These are phyloP conservation scores for Peronosclerospora sorghi DNA, from an alignment of 352 stramenopile species.

Conservation along the genomic window DNA sequence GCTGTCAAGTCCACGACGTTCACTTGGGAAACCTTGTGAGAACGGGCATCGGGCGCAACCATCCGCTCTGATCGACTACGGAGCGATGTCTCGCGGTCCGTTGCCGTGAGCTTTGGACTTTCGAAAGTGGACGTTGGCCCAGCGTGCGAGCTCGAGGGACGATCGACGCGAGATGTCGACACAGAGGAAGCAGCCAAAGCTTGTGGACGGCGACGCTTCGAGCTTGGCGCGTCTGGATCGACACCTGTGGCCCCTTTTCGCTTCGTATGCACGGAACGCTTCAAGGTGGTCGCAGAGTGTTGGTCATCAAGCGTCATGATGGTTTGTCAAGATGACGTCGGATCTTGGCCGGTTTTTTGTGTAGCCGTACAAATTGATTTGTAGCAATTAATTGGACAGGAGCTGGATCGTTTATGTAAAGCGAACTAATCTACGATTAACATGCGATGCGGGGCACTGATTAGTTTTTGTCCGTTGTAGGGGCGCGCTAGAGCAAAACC, in stretches of 20 bases:
- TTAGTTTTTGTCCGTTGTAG: too few species aligned
- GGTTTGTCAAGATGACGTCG: neutral
- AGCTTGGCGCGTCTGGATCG: neutral
- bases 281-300: neutral
- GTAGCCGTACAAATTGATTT: too few species aligned
- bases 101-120: neutral
- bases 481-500: too few species aligned
- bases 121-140: neutral
- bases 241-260: conserved; percentile 2
- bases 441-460: too few species aligned
- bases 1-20: conserved; percentile 22
- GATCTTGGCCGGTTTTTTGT: too few species aligned
- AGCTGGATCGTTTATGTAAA: too few species aligned
- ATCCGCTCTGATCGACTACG: neutral
- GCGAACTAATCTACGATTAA: too few species aligned
- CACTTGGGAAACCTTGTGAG: neutral
- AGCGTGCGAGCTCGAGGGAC: too few species aligned
- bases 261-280: conserved; percentile 2
- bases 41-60: neutral
- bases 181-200: neutral
- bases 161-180: neutral
- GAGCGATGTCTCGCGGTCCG: too few species aligned
- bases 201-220: conserved; percentile 7
- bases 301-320: neutral
- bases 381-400: too few species aligned